Base-by-base conservation (phyloP, 2,329 filamentous ascomycete genomes). In the Exophiala xenobiotica region DNA sequence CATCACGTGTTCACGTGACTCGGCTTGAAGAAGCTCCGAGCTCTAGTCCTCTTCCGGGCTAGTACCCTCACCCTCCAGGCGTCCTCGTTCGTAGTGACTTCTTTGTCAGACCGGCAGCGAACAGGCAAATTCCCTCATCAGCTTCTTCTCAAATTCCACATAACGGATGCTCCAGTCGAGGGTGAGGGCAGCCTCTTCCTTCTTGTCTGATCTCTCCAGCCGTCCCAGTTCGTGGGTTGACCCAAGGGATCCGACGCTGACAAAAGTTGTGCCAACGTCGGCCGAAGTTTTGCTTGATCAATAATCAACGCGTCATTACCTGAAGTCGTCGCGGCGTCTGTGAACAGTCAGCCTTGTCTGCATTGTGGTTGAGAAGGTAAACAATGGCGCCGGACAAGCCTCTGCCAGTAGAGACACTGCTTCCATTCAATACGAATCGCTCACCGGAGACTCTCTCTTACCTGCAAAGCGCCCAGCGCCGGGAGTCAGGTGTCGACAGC, bases 381-480 rank as follows among this genome's bases (percentile, higher is more conserved):
- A 40, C 7, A 20, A 40, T 40, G 38, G 38, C 38, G 7, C 18
- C 20, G 22, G 38, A 40, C 2, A 40, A 40, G 22, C 38, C 38
- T n/a, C 46, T 55, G 20, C 48, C 52, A 4, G 23, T 51, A 12
- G 47, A 49, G 23, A 49, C 41, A 11, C 40, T 53, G 7, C 41
- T 52, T 9, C 53, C 54, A 4, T 48, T 53, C 35, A 37, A 46
- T 8, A 43, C 51, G 14, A 35, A n/a, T 22, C 55, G 46, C 29
- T 46, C 54, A 6, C 24, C 52, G 6, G 47, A 51, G 27, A 46
- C 35, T 9, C 39, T 48, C 5, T 40, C 49, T 8, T 40, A 43
- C 27, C 42, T 49, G 7, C 46, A 46, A 18, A 44, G 46, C 12
- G 16, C n/a, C n/a, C 26, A 44, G 8, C 40, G 11, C 26, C 51